Evolutionary conservation across 768 basidiomycete species (phyloP).

Genomic region (Calocera cornea): DNA sequence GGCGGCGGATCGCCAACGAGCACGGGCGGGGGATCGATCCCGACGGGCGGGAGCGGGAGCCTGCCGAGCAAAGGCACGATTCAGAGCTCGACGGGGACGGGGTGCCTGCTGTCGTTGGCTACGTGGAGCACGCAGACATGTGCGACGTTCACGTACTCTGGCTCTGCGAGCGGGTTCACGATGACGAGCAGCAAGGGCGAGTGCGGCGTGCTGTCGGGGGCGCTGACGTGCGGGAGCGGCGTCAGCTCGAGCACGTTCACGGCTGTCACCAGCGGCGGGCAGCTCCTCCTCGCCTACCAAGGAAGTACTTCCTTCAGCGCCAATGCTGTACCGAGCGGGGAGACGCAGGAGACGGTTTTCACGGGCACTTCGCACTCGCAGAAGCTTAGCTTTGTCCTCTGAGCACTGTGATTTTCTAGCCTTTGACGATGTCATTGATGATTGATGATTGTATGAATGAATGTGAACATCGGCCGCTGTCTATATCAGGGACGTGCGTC

Average conservation of each 20-base stretch:
- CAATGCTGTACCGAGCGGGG: slow-evolving; percentile 39
- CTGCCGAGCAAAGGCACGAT: slow-evolving; percentile 12
- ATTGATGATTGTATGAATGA: too few species aligned
- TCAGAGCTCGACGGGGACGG: slow-evolving; percentile 26
- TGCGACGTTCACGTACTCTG: slow-evolving; percentile 41
- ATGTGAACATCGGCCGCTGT: too few species aligned
- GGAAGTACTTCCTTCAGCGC: slow-evolving; percentile 41
- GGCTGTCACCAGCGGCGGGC: slow-evolving; percentile 37
- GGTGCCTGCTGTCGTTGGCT: slow-evolving; percentile 41
- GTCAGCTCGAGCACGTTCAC: slow-evolving; percentile 33
- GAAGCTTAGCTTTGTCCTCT: slow-evolving; percentile 20
- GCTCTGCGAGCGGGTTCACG: slow-evolving; percentile 39
- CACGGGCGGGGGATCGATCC: slow-evolving; percentile 15
- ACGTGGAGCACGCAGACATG: slow-evolving; percentile 51
- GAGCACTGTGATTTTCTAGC: too few species aligned
- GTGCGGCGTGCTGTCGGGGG: slow-evolving; percentile 37
- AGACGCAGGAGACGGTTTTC: slow-evolving; percentile 25
- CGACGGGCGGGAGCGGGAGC: background rate
- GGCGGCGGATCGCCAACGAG: slow-evolving; percentile 22
- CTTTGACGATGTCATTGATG: too few species aligned
- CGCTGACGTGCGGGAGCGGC: slow-evolving; percentile 40
- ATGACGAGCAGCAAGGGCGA: slow-evolving; percentile 45
- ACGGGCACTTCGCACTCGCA: slow-evolving; percentile 20
- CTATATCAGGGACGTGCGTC: too few species aligned
- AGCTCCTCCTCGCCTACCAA: slow-evolving; percentile 36